These are phyloP conservation scores for Ulota crispa DNA, from an alignment of 225 moss, liverwort and hornwort species.

Conservation along the genomic window DNA sequence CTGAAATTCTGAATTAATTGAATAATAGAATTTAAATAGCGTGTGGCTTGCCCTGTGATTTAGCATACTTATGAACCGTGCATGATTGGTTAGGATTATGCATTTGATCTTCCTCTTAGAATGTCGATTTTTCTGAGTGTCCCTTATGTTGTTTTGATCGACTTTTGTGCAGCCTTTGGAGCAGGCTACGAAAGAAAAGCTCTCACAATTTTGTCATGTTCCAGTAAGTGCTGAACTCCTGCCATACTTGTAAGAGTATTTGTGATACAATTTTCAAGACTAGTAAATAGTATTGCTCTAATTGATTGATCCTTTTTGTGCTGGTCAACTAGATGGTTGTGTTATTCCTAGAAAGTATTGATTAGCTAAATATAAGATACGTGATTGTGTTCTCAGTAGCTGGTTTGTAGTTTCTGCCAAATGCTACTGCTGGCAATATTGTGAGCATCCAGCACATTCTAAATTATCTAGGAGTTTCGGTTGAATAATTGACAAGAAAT, in stretches of 20 bases:
- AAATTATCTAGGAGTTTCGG: not conserved
- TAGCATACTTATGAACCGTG: not conserved
- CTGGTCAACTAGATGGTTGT: not conserved
- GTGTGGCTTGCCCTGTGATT: not conserved
- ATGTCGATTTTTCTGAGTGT: not conserved
- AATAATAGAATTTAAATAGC: not conserved
- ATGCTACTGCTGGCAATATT: not conserved
- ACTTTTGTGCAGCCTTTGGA: constrained; percentile 62
- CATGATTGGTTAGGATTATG: not conserved
- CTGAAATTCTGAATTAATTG: not conserved
- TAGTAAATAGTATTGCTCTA: not conserved
- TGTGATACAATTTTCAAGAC: not conserved
- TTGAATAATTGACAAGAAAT: not conserved
- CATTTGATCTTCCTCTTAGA: constrained; percentile 2
- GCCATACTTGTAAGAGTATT: not conserved
- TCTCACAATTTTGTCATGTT: constrained; percentile 84
- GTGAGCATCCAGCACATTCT: not conserved
- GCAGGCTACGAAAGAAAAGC: constrained; percentile 74
- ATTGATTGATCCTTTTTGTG: not conserved
- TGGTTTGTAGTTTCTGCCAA: not conserved
- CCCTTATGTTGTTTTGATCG: constrained; percentile 6
- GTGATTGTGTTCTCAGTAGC: not conserved
- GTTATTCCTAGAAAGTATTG: not conserved
- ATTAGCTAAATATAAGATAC: not conserved
- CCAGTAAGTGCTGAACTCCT: constrained; percentile 45